Percentiles rank a stretch among this genome's conserved stretches.
phyloP scores from a whole-genome alignment of 2,329 filamentous ascomycete species.

The Ambrosiella xylebori region DNA sequence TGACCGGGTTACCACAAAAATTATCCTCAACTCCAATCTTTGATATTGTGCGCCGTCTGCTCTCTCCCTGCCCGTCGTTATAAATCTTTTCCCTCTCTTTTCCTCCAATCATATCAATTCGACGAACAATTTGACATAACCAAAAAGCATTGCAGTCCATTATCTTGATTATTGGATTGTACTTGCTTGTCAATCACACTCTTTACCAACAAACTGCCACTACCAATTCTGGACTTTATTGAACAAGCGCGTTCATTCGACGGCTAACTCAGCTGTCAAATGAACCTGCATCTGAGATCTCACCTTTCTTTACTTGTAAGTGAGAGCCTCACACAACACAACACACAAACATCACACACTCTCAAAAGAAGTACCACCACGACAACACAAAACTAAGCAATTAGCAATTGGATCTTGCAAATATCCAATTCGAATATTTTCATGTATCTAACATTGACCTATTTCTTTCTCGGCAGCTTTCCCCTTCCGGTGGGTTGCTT shows the following conservation, averaged over 20 bases:
- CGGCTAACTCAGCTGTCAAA: slow-evolving; percentile 73
- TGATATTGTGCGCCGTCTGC: slow-evolving; percentile 3
- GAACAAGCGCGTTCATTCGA: slow-evolving; percentile 73
- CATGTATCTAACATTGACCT: too few relatives aligned
- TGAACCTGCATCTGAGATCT: slow-evolving; percentile 78
- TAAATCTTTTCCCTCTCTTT: slow-evolving; percentile 15
- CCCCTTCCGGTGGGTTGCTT: slow-evolving; percentile 30
- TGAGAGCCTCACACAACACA: slow-evolving; percentile 15
- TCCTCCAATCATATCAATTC: slow-evolving; percentile 4
- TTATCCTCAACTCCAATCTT: background rate
- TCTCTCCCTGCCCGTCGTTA: background rate
- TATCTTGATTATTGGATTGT: slow-evolving; percentile 2
- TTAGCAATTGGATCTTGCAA: slow-evolving; percentile 18
- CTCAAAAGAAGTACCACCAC: background rate
- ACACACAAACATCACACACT: background rate
- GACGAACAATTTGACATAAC: background rate
- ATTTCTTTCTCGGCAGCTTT: background rate
- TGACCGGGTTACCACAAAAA: background rate
- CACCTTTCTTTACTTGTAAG: slow-evolving; percentile 32
- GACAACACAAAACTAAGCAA: background rate
- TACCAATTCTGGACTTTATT: slow-evolving; percentile 3
- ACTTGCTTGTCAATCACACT: slow-evolving; percentile 12
- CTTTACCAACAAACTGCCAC: slow-evolving; percentile 1
- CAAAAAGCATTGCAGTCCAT: background rate
- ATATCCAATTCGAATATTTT: slow-evolving; percentile 14